phyloP scores from a whole-genome alignment of 2,329 filamentous ascomycete genomes.

The Microdochium nivale region DNA sequence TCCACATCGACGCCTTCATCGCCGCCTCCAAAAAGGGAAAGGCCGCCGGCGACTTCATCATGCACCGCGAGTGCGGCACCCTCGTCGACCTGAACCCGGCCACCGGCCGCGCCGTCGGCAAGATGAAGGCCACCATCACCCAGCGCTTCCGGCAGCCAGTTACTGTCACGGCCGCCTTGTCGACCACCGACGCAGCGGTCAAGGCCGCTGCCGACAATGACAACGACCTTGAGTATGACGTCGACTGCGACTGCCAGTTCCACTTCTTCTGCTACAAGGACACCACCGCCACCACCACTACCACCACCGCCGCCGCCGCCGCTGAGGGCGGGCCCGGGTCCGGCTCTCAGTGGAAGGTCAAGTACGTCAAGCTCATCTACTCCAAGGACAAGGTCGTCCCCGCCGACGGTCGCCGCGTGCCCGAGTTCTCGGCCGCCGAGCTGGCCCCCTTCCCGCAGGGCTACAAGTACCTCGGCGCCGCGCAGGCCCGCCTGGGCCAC shows the following conservation, averaged over 20 bases:
- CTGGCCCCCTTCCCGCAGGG: conserved; percentile 31
- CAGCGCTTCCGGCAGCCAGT: conserved; percentile 30
- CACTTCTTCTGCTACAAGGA: conserved; percentile 35
- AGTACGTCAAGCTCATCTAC: conserved; percentile 38
- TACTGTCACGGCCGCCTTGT: not conserved
- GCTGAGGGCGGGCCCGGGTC: not conserved
- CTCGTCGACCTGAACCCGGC: conserved; percentile 31
- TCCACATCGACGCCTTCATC: conserved; percentile 37
- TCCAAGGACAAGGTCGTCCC: conserved; percentile 41
- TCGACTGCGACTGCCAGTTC: conserved; percentile 42
- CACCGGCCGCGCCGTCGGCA: conserved; percentile 34
- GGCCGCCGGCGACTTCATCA: conserved; percentile 43
- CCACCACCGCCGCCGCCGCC: not conserved
- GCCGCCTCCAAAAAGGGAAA: conserved; percentile 39
- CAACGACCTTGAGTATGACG: conserved; percentile 30
- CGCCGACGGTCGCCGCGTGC: conserved; percentile 29
- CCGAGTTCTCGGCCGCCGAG: conserved; percentile 25
- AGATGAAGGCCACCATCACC: conserved; percentile 47
- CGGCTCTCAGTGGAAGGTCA: conserved; percentile 25
- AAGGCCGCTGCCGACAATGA: conserved; percentile 7
- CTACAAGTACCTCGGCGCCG: conserved; percentile 36
- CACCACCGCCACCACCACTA: not conserved
- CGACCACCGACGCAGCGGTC: conserved; percentile 1
- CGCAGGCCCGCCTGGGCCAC: conserved; percentile 36
- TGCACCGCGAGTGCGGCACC: conserved; percentile 45